Base-by-base conservation (phyloP, 1,284 basidiomycete species). In the Trametes versicolor region DNA sequence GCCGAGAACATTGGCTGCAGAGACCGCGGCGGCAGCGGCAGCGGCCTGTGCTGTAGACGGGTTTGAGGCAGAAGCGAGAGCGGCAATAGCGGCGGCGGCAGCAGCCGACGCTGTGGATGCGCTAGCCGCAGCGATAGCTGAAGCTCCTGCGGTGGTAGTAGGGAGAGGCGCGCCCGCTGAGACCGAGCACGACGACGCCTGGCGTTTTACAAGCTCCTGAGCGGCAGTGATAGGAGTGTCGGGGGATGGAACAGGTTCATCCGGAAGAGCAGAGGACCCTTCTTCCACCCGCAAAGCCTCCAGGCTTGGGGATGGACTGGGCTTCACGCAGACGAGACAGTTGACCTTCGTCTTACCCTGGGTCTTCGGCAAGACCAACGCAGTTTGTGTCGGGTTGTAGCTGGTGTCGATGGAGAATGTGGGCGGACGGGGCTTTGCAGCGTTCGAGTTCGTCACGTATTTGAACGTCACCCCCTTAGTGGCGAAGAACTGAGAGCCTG, bases 41-140 rank as follows among this genome's bases (percentile, higher is more conserved):
- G 62, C 45, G 4, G 57, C 45, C 32, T 58, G 21, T 7, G n/a
- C 62, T 19, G 62, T 41, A 19, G 50, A 25, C 7, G 50, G 29
- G 32, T 58, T 43, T 2, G 62, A 17, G 23, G 56, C 39, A 19
- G 62, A 58, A 25, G 51, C 25, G 4, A 54, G 37, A 9, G 62
- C 57, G n/a, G 57, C 62, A 13, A 51, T 51, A 2, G 62, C 62
- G 9, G 62, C 62, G 12, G 57, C 62, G 12, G 62, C 62, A 13
- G 57, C 62, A 21, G 62, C 57, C 15, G 47, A 25, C 6, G 57
- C 57, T 15, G 57, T 9, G 17, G n/a, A 10, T 13, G 48, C 32
- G 36, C 57, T 58, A 8, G 52, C 62, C 0, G 57, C 57, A 1
- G 62, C 62, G 23, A 32, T 37, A 2, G 52, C 37, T 3, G 62